Evolutionary conservation across 768 basidiomycete genomes (phyloP).

Genomic region (Rhizopogon salebrosus): DNA sequence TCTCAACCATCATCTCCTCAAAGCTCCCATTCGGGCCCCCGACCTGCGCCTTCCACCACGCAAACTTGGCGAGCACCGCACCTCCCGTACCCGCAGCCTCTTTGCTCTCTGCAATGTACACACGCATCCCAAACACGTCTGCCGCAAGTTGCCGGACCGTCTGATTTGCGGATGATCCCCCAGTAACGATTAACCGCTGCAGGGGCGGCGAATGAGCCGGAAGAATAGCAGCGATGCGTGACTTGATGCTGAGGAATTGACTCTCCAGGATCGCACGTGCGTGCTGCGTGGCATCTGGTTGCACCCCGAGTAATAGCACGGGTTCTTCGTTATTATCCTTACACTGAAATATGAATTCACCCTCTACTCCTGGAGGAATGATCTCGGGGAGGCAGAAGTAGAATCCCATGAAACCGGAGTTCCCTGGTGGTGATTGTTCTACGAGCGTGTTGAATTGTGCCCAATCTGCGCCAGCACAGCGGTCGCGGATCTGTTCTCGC

Average conservation of each 20-base stretch:
- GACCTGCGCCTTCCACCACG: conserved; percentile 55
- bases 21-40: conserved; percentile 41
- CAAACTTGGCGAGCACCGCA: conserved; percentile 64
- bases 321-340: conserved; percentile 18
- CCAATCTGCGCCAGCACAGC: conserved; percentile 60
- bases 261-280: conserved; percentile 80
- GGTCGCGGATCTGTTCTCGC: conserved; percentile 70
- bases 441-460: conserved; percentile 63
- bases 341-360: conserved; percentile 60
- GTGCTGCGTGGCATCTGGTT: conserved; percentile 36
- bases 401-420: conserved; percentile 58
- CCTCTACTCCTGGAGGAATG: conserved; percentile 72
- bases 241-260: conserved; percentile 77
- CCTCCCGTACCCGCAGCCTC: conserved; percentile 73
- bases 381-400: conserved; percentile 87
- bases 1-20: conserved; percentile 52
- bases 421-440: conserved; percentile 47
- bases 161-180: conserved; percentile 71
- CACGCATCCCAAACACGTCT: conserved; percentile 73
- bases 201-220: conserved; percentile 46
- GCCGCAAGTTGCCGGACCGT: conserved; percentile 72
- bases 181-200: conserved; percentile 68
- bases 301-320: conserved; percentile 31
- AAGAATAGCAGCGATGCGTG: conserved; percentile 64
- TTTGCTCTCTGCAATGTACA: conserved; percentile 62